Base-by-base conservation (phyloP, 108 stramenopile genomes). In the Seminavis robusta region DNA sequence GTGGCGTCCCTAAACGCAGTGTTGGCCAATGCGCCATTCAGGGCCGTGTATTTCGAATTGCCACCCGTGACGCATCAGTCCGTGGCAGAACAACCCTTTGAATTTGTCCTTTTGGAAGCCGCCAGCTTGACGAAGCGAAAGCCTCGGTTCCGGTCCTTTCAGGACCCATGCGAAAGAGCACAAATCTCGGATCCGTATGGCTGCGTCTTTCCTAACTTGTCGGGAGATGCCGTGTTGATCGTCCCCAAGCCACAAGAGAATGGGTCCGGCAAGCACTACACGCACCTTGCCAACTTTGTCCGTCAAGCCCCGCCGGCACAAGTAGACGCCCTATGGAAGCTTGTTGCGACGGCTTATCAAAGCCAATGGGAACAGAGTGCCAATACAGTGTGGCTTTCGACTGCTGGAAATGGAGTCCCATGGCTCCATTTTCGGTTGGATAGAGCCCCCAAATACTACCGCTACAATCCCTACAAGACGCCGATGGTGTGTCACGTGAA, bases 391-490 rank as follows among this genome's bases (percentile, higher is more conserved):
- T 94, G 86, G 88, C 69, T 90, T 30, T 82, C 82, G 21, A 90
- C 92, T 8, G 65, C 74, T 30, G 92, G 92, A 17, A 61, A 65
- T 52, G 92, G 92, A 20, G 84, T 94, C 0, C 70, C 86, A 8
- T 94, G 86, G 86, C 66, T 94, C 24, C 92, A 94, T 47, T 68
- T 94, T 33, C 80, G 92, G 21, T 38, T 90, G 38, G 88, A 94
- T 56, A 42, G 39, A 42, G 50, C 61, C 44, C 92, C 92, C 3
- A 94, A 94, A 58, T 94, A 94, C 59, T 94, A 94, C 59, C 67
- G 65, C 1, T 89, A 88, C 45, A 16, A 38, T 23, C 81, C 81
- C 0, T 87, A 76, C 42, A 52, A 43, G 26, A 33, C 9, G 36
- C 11, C 36, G 36, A n/a, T n/a, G n/a, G n/a, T n/a, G n/a, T n/a